Evolutionary conservation across 1,284 basidiomycete species (phyloP).

Genomic region (Pseudozyma thailandica): DNA sequence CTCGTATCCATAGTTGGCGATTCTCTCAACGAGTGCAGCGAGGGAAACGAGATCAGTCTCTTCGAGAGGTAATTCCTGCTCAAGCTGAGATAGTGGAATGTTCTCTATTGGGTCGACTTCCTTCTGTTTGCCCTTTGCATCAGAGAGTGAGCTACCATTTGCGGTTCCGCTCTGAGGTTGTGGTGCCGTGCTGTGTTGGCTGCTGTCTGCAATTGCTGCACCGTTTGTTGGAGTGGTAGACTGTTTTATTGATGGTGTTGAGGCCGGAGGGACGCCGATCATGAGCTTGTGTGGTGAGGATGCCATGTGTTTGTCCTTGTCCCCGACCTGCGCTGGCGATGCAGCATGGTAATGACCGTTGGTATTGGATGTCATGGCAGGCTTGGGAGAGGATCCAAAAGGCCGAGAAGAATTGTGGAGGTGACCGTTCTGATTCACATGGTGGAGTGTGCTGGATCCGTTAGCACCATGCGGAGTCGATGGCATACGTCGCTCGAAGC

Average conservation of each 20-base stretch:
- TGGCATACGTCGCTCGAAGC: constrained; percentile 26
- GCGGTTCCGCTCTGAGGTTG: neutral
- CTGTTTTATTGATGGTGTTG: constrained; percentile 20
- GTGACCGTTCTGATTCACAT: constrained; percentile 33
- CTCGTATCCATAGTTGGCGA: constrained; percentile 82
- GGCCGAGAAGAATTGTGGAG: constrained; percentile 2
- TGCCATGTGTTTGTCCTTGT: constrained; percentile 15
- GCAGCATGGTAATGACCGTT: constrained; percentile 21
- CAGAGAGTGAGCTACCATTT: neutral
- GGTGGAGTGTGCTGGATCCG: constrained; percentile 9
- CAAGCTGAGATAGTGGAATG: constrained; percentile 70
- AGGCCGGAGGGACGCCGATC: constrained; percentile 45
- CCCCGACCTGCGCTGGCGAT: constrained; percentile 8
- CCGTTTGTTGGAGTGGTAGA: constrained; percentile 4
- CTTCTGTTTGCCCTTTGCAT: constrained; percentile 37
- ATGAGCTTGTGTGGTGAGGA: constrained; percentile 44
- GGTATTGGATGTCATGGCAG: constrained; percentile 25
- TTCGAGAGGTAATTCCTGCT: constrained; percentile 80
- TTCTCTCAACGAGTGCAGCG: constrained; percentile 78
- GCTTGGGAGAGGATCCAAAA: constrained; percentile 1
- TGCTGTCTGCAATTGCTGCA: neutral
- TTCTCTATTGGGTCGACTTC: constrained; percentile 26
- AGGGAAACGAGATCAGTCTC: constrained; percentile 79
- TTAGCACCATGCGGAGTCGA: constrained; percentile 31
- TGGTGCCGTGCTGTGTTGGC: neutral